Base-by-base conservation (phyloP, 1,139 yeast species). In the Geotrichum citri-aurantii region DNA sequence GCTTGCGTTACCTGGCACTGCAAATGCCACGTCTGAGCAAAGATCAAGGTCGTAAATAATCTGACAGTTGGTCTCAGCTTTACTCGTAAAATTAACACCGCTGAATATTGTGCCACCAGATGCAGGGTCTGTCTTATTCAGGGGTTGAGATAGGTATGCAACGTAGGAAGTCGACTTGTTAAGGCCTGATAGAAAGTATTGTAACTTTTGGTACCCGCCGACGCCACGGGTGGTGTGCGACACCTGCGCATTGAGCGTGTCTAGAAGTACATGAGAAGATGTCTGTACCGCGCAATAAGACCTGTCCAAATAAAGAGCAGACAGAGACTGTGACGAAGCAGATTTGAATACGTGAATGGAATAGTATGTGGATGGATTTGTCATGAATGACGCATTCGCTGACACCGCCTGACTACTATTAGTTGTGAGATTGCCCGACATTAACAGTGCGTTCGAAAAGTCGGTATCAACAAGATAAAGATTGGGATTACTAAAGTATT, bases 21-120 rank as follows among this genome's bases (percentile, higher is more conserved):
- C 81, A 72, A 91, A 93, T 0, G 97, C 95, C 42, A 92, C 95
- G 55, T 83, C 82, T 42, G 78, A 73, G 71, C 99, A 93, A 68
- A 92, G 90, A 1, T 81, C 84, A 58, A 93, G 75, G 61, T 83
- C 87, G 70, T 81, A 89, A 26, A 91, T 81, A 57, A 92, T 74
- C 62, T 86, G 83, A 70, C 99, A 93, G 1, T 88, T 71, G 26
- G 66, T 63, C 19, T 66, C 70, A 3, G 72, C 72, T 69, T 84
- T 77, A 1, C 97, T 88, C 26, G 79, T 77, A 66, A 92, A 88
- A 55, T 74, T 73, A 60, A 86, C 81, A 14, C 80, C 81, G 26
- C 77, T 73, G 66, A 83, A 89, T 0, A 88, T 78, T 1, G 84
- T 79, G 2, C 96, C 96, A 3, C 95, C 93, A 50, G 74, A 76